phyloP scores from a whole-genome alignment of 2,329 filamentous ascomycete species.

The Ascochyta rabiei region DNA sequence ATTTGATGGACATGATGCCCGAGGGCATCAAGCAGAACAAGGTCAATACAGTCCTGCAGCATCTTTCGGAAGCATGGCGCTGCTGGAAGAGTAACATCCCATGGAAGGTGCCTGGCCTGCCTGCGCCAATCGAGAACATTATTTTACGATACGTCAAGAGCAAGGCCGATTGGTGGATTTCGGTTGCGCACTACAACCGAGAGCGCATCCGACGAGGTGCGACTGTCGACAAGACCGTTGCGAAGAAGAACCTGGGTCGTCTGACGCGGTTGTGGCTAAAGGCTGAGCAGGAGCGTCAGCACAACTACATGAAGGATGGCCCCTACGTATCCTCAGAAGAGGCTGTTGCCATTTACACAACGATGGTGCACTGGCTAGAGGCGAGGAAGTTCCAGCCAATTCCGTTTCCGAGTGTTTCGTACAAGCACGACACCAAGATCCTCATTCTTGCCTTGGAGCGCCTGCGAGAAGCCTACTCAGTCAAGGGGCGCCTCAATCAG shows the following conservation, averaged over 20 bases:
- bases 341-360: slow-evolving; percentile 97
- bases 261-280: slow-evolving; percentile 96
- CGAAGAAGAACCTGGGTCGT: slow-evolving; percentile 97
- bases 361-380: slow-evolving; percentile 97
- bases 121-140: slow-evolving; percentile 97
- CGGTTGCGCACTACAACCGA: slow-evolving; percentile 97
- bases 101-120: slow-evolving; percentile 97
- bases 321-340: slow-evolving; percentile 98
- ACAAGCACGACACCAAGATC: slow-evolving; percentile 99
- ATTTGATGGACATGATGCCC: slow-evolving; percentile 99
- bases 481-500: slow-evolving; percentile 95
- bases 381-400: slow-evolving; percentile 98
- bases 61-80: slow-evolving; percentile 96
- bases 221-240: slow-evolving; percentile 98
- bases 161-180: slow-evolving; percentile 99
- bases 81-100: slow-evolving; percentile 99
- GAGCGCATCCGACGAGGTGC: slow-evolving; percentile 95
- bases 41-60: slow-evolving; percentile 95
- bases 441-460: slow-evolving; percentile 93
- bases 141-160: slow-evolving; percentile 98
- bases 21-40: slow-evolving; percentile 99
- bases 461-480: slow-evolving; percentile 92
- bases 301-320: slow-evolving; percentile 99
- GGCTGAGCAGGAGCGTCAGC: slow-evolving; percentile 95
- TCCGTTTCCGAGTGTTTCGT: slow-evolving; percentile 97